Evolutionary conservation across 371 early-diverging fungal species (phyloP), one percentile per base, ranked within the genome.

Genomic region (Edhazardia aedis): DNA sequence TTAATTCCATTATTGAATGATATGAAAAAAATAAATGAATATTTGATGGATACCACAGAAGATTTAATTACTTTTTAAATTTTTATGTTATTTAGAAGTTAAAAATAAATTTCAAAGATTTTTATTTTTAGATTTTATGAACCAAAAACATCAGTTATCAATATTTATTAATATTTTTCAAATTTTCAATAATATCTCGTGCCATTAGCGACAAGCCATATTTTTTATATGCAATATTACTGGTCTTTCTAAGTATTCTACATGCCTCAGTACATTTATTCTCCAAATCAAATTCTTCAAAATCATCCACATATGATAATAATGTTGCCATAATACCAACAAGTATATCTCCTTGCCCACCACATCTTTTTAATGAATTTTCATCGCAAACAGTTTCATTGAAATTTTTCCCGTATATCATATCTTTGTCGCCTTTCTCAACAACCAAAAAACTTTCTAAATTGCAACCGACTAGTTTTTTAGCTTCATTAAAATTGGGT

Each of bases 291-390:
- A 56, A 42, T 29, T 12, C 44, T 12, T 25, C n/a, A 22, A n/a
- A 19, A 29, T 11, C 18, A 11, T 51, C 44, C 0, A 26, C 22
- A 36, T 43, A 43, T 11, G 49, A 53, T n/a, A 67, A 21, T 16
- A 54, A 22, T 3, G 62, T 43, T 19, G 62, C 56, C 19, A 64
- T 18, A 23, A 62, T 53, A 0, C 69, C 69, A 19, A 28, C 28
- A 16, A 68, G 40, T 23, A 68, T 57, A 53, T 68, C 69, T 26
- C 69, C 69, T 53, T 62, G 64, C 19, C 69, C 69, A 2, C 65
- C 59, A 54, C 55, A 53, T 43, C 69, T 49, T 53, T 62, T 64
- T 22, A 30, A 11, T 22, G 54, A 57, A 22, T 46, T 37, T 23
- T 44, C 24, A 21, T 50, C 27, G 9, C 7, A 7, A 4, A 22